Conservation (phyloP, 306 rosid species). For the Coriaria nepalensis region DNA sequence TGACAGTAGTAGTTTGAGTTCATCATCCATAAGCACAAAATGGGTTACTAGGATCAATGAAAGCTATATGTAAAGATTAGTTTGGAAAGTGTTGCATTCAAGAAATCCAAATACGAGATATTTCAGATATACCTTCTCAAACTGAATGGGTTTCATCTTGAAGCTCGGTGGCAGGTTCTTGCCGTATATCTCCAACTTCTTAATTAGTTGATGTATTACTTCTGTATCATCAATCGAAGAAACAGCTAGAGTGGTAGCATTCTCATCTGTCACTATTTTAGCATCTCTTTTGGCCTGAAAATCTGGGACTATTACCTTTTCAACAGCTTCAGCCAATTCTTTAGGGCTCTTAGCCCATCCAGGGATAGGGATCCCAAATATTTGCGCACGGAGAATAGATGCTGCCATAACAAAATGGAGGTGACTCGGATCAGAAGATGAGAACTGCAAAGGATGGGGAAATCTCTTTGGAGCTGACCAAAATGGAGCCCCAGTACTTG, state of each 20-base stretch:
- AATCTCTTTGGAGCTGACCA: slow-evolving; percentile 99
- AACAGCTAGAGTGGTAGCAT: slow-evolving; percentile 58
- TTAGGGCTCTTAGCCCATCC: slow-evolving; percentile 64
- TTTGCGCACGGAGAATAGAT: slow-evolving; percentile 68
- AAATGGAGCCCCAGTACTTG: slow-evolving; percentile 89
- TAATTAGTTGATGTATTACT: slow-evolving; percentile 55
- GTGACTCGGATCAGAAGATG: slow-evolving; percentile 55
- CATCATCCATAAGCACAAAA: no score
- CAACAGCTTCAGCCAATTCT: slow-evolving; percentile 65
- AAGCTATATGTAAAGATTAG: no score
- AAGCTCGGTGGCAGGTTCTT: slow-evolving; percentile 44
- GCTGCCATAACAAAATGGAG: slow-evolving; percentile 74
- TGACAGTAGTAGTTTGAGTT: no score
- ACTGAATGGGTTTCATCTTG: slow-evolving; percentile 93
- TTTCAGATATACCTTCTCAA: slow-evolving; percentile 54
- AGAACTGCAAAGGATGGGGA: slow-evolving; percentile 77
- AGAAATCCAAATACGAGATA: no score
- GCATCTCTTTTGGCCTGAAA: slow-evolving; percentile 75
- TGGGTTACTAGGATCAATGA: no score
- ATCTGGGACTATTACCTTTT: slow-evolving; percentile 64
- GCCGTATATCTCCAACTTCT: slow-evolving; percentile 47
- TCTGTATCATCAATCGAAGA: slow-evolving; percentile 79
- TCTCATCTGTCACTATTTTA: slow-evolving; percentile 84
- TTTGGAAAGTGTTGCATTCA: no score
- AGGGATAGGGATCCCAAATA: slow-evolving; percentile 79